Evolutionary conservation across 2,329 filamentous ascomycete species (phyloP), one percentile per base, ranked within the genome.

Genomic region (Verticillium nonalfalfae): DNA sequence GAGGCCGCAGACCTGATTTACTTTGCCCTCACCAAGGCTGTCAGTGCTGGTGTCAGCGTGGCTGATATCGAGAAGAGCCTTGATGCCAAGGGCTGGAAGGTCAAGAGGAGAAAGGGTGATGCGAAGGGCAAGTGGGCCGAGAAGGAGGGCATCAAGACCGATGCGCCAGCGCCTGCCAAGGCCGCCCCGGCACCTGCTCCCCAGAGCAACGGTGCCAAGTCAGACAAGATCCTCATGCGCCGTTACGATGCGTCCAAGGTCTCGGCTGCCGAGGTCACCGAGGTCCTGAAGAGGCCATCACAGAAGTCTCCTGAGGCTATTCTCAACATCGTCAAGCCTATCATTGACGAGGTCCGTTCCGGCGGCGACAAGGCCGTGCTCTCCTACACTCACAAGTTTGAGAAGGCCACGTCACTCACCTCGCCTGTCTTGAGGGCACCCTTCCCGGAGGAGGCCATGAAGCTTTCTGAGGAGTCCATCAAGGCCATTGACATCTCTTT

Each of bases 1-100:
- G 95, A 99, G 75, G 93, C 95, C 9, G 95, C 95, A 0, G 95
- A 99, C 72, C 79, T 99, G 61, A 87, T 99, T 59, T 99, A 98
- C 79, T 99, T 99, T 79, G 92, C 94, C 7, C 78, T 99, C 61
- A 91, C 95, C 26, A 96, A 93, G 75, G 96, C 93, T 62, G 83
- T 96, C 52, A 85, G 90, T 60, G 88, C 91, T 3, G 95, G 93
- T 50, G 94, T 97, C 9, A 90, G 84, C 61, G 76, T 99, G 39
- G 88, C 92, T 63, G 94, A 98, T 72, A 90, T 99, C 60, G 94
- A 98, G 78, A 88, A 85, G 61, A 98, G 92, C 72, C 84, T 99
- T 18, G 94, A 99, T 71, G 88, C 91, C 57, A 99, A 99, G 86
- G 93, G 90, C 73, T 81, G 96, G 68, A 98, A 98, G 80, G 91